Evolutionary conservation across 768 basidiomycete species (phyloP).

Genomic region (Panaeolus cyanescens): DNA sequence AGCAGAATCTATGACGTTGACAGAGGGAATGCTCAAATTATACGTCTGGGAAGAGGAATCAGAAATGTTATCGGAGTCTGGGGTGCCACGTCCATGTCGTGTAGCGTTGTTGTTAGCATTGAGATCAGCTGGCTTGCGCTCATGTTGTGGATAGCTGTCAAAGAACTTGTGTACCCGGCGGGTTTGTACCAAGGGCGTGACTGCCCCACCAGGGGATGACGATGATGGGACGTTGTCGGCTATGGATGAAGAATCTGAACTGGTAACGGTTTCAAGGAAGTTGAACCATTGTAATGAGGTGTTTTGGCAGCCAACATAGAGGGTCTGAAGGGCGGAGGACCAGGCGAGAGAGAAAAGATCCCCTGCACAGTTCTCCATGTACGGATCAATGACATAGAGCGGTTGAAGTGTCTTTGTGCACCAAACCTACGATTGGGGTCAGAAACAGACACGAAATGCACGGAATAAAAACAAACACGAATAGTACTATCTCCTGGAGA

Average conservation of each 20-base stretch:
- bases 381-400: conserved; percentile 76
- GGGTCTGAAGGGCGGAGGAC: conserved; percentile 64
- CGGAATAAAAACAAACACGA: conserved; percentile 50
- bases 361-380: conserved; percentile 78
- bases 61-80: conserved; percentile 31
- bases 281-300: conserved; percentile 91
- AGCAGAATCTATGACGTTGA: conserved; percentile 82
- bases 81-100: conserved; percentile 28
- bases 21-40: conserved; percentile 55
- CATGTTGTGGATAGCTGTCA: conserved; percentile 81
- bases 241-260: conserved; percentile 17
- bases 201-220: conserved; percentile 33
- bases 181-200: conserved; percentile 30
- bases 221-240: conserved; percentile 14
- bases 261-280: conserved; percentile 37
- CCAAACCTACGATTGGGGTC: conserved; percentile 64
- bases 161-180: conserved; percentile 87
- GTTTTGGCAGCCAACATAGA: conserved; percentile 91
- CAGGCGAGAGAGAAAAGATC: conserved; percentile 87
- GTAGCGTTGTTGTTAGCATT: conserved; percentile 56
- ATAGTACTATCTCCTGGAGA: conserved; percentile 82
- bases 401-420: conserved; percentile 65
- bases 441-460: not conserved
- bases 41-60: conserved; percentile 34
- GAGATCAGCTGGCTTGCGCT: conserved; percentile 68